phyloP scores from a whole-genome alignment of 768 basidiomycete species.

The Suillus cothurnatus region DNA sequence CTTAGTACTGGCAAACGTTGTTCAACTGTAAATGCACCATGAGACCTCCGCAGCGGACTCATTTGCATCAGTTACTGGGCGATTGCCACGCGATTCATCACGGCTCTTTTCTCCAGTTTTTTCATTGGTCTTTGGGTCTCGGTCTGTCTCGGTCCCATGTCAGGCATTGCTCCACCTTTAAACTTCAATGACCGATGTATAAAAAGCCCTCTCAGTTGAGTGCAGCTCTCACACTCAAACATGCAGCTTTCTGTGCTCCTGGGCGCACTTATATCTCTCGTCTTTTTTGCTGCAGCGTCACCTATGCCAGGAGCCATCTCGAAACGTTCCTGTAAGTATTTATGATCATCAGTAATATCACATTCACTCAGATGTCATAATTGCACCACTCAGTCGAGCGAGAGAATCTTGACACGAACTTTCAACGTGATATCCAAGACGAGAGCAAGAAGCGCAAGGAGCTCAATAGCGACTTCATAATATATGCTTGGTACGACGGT shows the following conservation, averaged over 20 bases:
- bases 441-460: background rate
- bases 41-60: background rate
- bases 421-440: background rate
- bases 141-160: background rate
- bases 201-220: background rate
- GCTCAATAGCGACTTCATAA: background rate
- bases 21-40: background rate
- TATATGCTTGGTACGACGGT: background rate
- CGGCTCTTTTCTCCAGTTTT: background rate
- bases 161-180: background rate
- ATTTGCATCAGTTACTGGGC: background rate
- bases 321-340: background rate
- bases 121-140: background rate
- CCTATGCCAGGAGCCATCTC: background rate
- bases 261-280: background rate
- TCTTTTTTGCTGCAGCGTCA: conserved; percentile 1
- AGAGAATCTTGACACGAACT: background rate
- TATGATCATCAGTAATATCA: background rate
- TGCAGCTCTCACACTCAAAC: no score
- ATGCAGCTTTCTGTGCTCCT: conserved; percentile 6
- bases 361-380: background rate
- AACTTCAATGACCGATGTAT: no score
- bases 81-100: background rate
- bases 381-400: background rate
- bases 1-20: background rate